phyloP scores from a whole-genome alignment of 1,284 basidiomycete species.

The Moniliophthora roreri region DNA sequence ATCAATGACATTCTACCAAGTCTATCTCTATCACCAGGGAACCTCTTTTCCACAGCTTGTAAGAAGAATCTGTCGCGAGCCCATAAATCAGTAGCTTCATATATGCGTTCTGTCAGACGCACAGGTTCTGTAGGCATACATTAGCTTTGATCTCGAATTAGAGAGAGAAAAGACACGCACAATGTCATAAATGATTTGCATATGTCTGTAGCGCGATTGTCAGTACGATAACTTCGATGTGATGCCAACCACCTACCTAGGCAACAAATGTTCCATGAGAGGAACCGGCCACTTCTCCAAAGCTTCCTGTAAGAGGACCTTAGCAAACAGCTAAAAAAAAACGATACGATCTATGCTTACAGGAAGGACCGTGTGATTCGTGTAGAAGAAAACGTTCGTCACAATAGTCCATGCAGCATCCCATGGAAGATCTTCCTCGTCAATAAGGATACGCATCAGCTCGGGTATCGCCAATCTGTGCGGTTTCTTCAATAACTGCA shows the following conservation, averaged over 20 bases:
- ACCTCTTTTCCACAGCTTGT: constrained; percentile 84
- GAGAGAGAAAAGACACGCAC: constrained; percentile 40
- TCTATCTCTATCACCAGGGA: constrained; percentile 81
- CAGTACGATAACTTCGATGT: background rate
- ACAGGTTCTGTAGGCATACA: constrained; percentile 45
- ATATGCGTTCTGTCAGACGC: constrained; percentile 19
- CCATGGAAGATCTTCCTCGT: constrained; percentile 89
- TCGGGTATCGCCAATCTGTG: constrained; percentile 94
- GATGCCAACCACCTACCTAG: constrained; percentile 42
- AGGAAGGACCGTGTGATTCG: constrained; percentile 86
- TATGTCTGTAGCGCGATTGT: constrained; percentile 42
- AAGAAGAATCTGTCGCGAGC: constrained; percentile 53
- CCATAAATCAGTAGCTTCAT: constrained; percentile 1
- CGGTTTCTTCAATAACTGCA: constrained; percentile 62
- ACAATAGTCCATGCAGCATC: constrained; percentile 83
- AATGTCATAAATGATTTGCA: constrained; percentile 91
- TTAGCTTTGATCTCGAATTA: constrained; percentile 27
- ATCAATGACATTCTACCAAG: constrained; percentile 87
- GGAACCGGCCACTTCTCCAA: constrained; percentile 89
- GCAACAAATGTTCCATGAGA: constrained; percentile 79
- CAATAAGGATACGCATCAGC: constrained; percentile 84
- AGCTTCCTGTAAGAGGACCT: constrained; percentile 51
- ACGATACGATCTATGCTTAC: constrained; percentile 32
- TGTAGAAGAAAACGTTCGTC: constrained; percentile 90
- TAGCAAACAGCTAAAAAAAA: constrained; percentile 4